phyloP scores from a whole-genome alignment of 108 stramenopile genomes.

The Phaeodactylum tricornutum region DNA sequence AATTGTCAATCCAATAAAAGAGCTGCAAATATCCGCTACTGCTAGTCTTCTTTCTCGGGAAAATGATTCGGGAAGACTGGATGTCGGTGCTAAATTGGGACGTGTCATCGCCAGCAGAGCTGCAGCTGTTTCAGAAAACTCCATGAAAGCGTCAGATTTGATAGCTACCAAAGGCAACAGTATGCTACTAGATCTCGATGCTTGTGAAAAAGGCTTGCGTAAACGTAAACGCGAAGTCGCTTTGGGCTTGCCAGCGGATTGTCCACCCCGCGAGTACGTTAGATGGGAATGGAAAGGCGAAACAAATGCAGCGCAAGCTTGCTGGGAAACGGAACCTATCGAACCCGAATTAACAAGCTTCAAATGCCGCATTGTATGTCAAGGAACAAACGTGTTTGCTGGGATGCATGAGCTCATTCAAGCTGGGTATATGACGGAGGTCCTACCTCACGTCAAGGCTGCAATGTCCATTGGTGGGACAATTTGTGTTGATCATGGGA shows the following conservation, averaged over 20 bases:
- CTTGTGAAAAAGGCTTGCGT: background rate
- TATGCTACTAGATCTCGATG: constrained; percentile 8
- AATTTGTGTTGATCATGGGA: too few species aligned
- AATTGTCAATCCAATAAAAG: constrained; percentile 4
- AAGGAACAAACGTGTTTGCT: constrained; percentile 17
- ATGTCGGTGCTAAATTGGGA: background rate
- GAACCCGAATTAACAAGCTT: background rate
- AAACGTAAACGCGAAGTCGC: constrained; percentile 3
- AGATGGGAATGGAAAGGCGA: constrained; percentile 14
- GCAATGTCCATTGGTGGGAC: too few species aligned
- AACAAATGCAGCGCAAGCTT: constrained; percentile 8
- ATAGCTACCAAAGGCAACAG: constrained; percentile 2
- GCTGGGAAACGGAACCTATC: constrained; percentile 4
- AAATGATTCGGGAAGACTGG: too few species aligned
- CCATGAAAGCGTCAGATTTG: background rate
- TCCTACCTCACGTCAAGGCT: constrained; percentile 14
- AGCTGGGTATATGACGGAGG: constrained; percentile 4
- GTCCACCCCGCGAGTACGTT: constrained; percentile 6
- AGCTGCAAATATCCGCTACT: constrained; percentile 8
- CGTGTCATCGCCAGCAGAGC: background rate
- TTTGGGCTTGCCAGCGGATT: constrained; percentile 10
- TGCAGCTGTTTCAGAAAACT: background rate
- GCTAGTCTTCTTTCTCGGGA: constrained; percentile 6
- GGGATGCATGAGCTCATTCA: constrained; percentile 9
- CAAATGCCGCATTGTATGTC: constrained; percentile 6